phyloP scores from a whole-genome alignment of 306 rosid genomes.

The Trifolium repens region DNA sequence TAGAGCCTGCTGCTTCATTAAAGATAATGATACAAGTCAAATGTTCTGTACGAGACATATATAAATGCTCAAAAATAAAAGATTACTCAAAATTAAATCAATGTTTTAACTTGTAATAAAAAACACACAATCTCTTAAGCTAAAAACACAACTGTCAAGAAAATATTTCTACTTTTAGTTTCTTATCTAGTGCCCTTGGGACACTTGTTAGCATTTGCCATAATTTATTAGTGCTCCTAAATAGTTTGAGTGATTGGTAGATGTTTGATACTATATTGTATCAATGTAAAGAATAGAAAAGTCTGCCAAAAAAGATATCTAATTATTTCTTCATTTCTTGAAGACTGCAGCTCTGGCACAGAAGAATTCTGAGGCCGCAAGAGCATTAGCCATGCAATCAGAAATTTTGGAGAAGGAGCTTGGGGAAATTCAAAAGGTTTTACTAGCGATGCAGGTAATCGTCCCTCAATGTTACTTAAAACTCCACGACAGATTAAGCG shows the following conservation, averaged over 20 bases:
- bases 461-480: constrained; percentile 22
- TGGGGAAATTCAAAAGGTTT: constrained; percentile 83
- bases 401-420: constrained; percentile 90
- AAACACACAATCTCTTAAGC: neutral
- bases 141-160: neutral
- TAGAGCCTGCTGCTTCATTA: neutral
- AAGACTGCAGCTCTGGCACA: constrained; percentile 85
- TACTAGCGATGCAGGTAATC: constrained; percentile 93
- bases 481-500: neutral
- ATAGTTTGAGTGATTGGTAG: constrained; percentile 31
- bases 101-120: neutral
- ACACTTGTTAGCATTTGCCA: too few relatives aligned
- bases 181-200: too few relatives aligned
- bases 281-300: neutral
- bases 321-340: constrained; percentile 48
- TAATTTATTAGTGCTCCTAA: neutral
- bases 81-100: neutral
- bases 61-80: constrained; percentile 3
- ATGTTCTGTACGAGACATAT: neutral
- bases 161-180: too few relatives aligned
- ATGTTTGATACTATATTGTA: constrained; percentile 25
- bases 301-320: constrained; percentile 18
- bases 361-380: constrained; percentile 84
- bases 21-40: neutral
- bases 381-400: constrained; percentile 75